phyloP scores from a whole-genome alignment of 345 rosid genomes.

The Bruguiera parviflora region DNA sequence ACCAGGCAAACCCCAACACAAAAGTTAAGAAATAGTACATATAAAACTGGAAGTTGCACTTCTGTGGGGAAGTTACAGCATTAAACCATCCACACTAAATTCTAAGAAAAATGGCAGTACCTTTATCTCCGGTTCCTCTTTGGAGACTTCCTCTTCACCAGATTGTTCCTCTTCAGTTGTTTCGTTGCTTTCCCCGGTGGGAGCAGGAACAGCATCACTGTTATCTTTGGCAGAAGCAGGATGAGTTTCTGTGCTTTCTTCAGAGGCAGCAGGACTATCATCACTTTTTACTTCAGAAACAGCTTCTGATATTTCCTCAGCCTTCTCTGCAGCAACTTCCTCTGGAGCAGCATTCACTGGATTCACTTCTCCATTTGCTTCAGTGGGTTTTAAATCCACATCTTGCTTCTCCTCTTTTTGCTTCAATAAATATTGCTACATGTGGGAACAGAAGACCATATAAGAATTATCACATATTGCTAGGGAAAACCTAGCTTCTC shows the following conservation, averaged over 20 bases:
- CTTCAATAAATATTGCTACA: constrained; percentile 68
- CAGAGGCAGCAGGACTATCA: constrained; percentile 32
- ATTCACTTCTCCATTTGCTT: constrained; percentile 44
- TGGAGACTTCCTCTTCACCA: constrained; percentile 44
- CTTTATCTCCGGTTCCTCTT: constrained; percentile 75
- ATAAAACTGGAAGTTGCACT: constrained; percentile 2
- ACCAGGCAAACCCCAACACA: constrained; percentile 14
- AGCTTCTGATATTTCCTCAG: constrained; percentile 42
- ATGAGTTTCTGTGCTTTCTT: constrained; percentile 26
- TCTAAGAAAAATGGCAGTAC: constrained; percentile 29
- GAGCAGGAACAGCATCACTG: constrained; percentile 13
- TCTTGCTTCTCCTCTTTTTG: constrained; percentile 57
- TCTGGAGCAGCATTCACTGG: constrained; percentile 41
- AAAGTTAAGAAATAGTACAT: constrained; percentile 8
- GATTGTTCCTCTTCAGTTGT: constrained; percentile 36
- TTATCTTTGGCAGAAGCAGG: constrained; percentile 11
- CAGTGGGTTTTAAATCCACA: constrained; percentile 42
- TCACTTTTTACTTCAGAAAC: constrained; percentile 32
- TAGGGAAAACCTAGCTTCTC: constrained; percentile 8
- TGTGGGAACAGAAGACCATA: neutral
- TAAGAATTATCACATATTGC: constrained; percentile 3
- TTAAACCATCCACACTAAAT: neutral
- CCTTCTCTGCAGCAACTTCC: constrained; percentile 41
- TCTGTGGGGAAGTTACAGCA: neutral
- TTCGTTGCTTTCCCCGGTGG: constrained; percentile 24